Evolutionary conservation across 805 yeast genomes (phyloP).

Genomic region (Candida chilensis): DNA sequence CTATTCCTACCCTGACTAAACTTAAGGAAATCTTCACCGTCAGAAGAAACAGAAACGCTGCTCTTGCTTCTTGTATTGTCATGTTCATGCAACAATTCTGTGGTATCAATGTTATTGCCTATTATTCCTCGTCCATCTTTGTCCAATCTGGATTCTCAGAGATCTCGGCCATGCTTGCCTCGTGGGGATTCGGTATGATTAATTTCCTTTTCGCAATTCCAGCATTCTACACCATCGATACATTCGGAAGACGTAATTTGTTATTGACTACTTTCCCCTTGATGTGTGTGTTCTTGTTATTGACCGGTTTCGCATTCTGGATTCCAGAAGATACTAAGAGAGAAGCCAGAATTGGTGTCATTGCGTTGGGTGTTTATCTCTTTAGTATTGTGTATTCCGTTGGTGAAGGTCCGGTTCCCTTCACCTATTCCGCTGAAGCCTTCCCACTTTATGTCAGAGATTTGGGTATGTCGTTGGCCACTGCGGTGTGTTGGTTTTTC

Average conservation of each 20-base stretch:
- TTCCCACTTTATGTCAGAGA: conserved; percentile 75
- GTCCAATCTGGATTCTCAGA: conserved; percentile 55
- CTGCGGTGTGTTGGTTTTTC: conserved; percentile 70
- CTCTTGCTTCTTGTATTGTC: conserved; percentile 69
- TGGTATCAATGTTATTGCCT: conserved; percentile 83
- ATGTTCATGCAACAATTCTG: conserved; percentile 91
- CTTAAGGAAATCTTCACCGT: conserved; percentile 53
- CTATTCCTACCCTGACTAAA: conserved; percentile 35
- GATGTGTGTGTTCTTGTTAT: conserved; percentile 48
- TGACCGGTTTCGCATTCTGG: conserved; percentile 69
- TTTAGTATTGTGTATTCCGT: conserved; percentile 69
- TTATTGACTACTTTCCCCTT: conserved; percentile 53
- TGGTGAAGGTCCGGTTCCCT: conserved; percentile 88
- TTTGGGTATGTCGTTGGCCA: conserved; percentile 72
- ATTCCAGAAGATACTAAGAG: conserved; percentile 32
- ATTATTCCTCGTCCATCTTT: conserved; percentile 75
- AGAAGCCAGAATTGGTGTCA: conserved; percentile 55
- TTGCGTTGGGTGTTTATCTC: conserved; percentile 66
- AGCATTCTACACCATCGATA: conserved; percentile 72
- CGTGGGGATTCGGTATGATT: conserved; percentile 81
- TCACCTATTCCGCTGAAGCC: conserved; percentile 82
- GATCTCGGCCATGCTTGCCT: conserved; percentile 61
- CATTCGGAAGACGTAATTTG: conserved; percentile 61
- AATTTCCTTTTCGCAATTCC: conserved; percentile 79
- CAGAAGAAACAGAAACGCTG: conserved; percentile 79